Evolutionary conservation across 257 asterid genomes (phyloP).

Genomic region (Misopates orontium): DNA sequence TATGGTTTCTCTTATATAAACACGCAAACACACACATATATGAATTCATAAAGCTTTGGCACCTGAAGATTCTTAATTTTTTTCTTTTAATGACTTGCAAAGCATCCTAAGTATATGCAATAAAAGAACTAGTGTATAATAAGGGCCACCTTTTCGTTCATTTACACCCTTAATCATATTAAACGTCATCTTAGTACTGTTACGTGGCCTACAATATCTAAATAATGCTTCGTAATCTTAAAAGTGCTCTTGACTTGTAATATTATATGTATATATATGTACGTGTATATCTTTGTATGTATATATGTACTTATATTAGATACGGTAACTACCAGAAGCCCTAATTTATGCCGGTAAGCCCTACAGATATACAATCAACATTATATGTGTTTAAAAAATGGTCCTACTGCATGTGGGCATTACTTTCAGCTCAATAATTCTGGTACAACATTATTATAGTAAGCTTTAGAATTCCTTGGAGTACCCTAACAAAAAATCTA

Average conservation of each 20-base stretch:
- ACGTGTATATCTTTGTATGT: not conserved
- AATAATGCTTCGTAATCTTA: constrained; percentile 33
- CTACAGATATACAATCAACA: constrained; percentile 31
- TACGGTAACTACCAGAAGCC: constrained; percentile 15
- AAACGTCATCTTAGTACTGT: constrained; percentile 20
- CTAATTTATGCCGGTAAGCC: constrained; percentile 27
- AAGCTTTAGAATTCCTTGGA: no score
- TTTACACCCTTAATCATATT: constrained; percentile 3
- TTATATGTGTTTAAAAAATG: constrained; percentile 26
- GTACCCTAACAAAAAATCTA: no score
- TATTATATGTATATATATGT: not conserved
- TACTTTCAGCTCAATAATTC: constrained; percentile 34
- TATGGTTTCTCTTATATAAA: not conserved
- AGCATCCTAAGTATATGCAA: constrained; percentile 14
- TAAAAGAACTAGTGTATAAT: constrained; percentile 16
- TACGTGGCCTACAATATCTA: constrained; percentile 37
- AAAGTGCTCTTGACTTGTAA: constrained; percentile 29
- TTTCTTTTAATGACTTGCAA: constrained; percentile 4
- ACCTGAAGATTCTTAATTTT: constrained; percentile 12
- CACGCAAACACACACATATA: no score
- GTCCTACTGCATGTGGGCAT: constrained; percentile 26
- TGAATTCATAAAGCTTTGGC: not conserved
- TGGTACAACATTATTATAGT: constrained; percentile 23
- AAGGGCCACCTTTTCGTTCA: not conserved
- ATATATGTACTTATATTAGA: no score